Conservation (phyloP, 1,139 yeast species). For the Suhomyces terraborum region DNA sequence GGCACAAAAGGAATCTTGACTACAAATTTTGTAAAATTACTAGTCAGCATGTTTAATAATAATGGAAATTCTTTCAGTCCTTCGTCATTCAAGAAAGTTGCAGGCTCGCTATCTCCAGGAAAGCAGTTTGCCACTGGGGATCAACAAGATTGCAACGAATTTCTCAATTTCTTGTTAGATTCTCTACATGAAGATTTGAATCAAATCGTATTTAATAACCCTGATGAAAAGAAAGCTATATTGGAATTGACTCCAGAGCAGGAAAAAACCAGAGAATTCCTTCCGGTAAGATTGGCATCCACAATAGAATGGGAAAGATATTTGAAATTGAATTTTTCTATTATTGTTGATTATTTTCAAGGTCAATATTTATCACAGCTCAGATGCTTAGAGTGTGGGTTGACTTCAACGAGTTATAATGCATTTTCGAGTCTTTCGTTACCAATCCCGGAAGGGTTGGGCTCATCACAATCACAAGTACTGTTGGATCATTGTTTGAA, state of each 20-base stretch:
- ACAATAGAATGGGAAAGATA: conserved; percentile 95
- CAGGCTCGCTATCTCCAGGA: conserved; percentile 69
- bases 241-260: conserved; percentile 67
- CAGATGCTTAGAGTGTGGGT: conserved; percentile 71
- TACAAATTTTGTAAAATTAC: conserved; percentile 64
- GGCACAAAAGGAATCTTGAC: conserved; percentile 88
- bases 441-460: conserved; percentile 59
- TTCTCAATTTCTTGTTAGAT: conserved; percentile 79
- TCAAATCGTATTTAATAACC: conserved; percentile 45
- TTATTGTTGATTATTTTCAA: conserved; percentile 82
- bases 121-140: conserved; percentile 66
- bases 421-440: conserved; percentile 75
- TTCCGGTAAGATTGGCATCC: conserved; percentile 83
- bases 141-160: conserved; percentile 95
- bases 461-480: conserved; percentile 24
- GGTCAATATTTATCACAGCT: conserved; percentile 87
- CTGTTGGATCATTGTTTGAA: conserved; percentile 65
- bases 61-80: conserved; percentile 56
- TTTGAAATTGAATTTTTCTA: conserved; percentile 78
- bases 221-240: conserved; percentile 42
- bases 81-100: conserved; percentile 56
- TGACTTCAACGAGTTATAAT: conserved; percentile 85
- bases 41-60: conserved; percentile 59
- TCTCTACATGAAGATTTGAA: conserved; percentile 88
- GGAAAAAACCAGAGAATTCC: conserved; percentile 69